Percentiles rank a stretch among this genome's conserved stretches.
These are phyloP conservation scores for Pterocarpus macrocarpus DNA, from an alignment of 306 rosid species.

Conservation along the genomic window DNA sequence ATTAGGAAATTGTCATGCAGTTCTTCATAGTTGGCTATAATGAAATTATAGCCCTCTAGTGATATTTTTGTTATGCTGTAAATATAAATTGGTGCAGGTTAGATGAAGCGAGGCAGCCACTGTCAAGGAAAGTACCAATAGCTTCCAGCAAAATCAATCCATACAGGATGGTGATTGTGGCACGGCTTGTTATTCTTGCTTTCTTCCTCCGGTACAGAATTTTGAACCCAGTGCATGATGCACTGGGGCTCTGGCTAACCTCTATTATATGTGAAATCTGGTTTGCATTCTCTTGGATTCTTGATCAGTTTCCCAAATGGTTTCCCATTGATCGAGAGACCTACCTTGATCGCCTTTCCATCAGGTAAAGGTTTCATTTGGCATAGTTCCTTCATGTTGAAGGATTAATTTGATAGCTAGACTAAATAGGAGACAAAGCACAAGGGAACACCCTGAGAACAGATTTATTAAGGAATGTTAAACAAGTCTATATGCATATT, in stretches of 20 bases:
- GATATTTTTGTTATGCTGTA: background rate
- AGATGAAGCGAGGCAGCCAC: constrained; percentile 93
- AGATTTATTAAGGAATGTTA: background rate
- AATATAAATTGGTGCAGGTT: constrained; percentile 64
- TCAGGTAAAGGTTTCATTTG: constrained; percentile 59
- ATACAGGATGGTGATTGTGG: constrained; percentile 90
- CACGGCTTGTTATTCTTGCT: constrained; percentile 76
- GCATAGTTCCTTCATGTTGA: background rate
- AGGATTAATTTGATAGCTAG: constrained; percentile 16
- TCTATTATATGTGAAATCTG: constrained; percentile 92
- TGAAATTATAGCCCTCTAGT: background rate
- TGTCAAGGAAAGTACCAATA: constrained; percentile 93
- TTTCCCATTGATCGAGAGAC: constrained; percentile 94
- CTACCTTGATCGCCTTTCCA: constrained; percentile 88
- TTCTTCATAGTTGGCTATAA: background rate
- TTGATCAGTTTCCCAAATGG: constrained; percentile 98
- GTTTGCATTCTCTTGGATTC: constrained; percentile 97
- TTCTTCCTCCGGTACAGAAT: constrained; percentile 81
- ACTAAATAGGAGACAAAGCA: constrained; percentile 4
- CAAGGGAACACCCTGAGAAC: background rate
- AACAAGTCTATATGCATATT: background rate
- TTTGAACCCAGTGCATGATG: constrained; percentile 84
- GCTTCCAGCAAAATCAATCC: constrained; percentile 94
- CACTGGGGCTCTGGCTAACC: constrained; percentile 88
- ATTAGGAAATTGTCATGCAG: constrained; percentile 22